Conservation (phyloP, 495 filamentous ascomycete species). For the Cercophora newfieldiana region DNA sequence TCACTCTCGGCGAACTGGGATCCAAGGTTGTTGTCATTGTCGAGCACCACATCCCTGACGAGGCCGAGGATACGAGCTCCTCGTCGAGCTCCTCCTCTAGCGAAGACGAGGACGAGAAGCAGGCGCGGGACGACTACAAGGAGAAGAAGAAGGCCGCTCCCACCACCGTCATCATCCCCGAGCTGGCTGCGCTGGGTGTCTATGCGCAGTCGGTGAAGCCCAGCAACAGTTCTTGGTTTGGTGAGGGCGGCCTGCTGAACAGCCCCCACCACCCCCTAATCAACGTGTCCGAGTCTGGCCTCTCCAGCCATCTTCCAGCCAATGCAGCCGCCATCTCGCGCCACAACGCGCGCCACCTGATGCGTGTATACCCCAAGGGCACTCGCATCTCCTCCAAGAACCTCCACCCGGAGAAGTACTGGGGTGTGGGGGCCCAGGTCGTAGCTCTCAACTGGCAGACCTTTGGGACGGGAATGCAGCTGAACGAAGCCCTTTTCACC, state of each 20-base stretch:
- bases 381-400: constrained; percentile 57
- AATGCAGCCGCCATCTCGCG: constrained; percentile 41
- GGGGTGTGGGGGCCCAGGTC: constrained; percentile 56
- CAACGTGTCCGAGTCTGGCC: constrained; percentile 55
- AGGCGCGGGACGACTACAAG: constrained; percentile 41
- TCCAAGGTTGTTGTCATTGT: constrained; percentile 57
- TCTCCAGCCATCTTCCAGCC: constrained; percentile 39
- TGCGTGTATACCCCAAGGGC: constrained; percentile 59
- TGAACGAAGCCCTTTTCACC: constrained; percentile 58
- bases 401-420: constrained; percentile 51
- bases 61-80: constrained; percentile 31
- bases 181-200: constrained; percentile 54
- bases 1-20: constrained; percentile 48
- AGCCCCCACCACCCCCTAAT: constrained; percentile 57
- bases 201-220: constrained; percentile 61
- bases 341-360: constrained; percentile 54
- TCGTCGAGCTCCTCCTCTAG: constrained; percentile 32
- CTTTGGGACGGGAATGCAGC: constrained; percentile 52
- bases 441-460: constrained; percentile 61
- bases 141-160: constrained; percentile 40
- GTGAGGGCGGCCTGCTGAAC: constrained; percentile 32
- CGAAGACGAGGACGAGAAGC: constrained; percentile 43
- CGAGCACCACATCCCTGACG: constrained; percentile 54
- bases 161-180: constrained; percentile 47
- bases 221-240: constrained; percentile 52